Conservation (phyloP, 2,329 filamentous ascomycete species). For the Zymoseptoria tritici region DNA sequence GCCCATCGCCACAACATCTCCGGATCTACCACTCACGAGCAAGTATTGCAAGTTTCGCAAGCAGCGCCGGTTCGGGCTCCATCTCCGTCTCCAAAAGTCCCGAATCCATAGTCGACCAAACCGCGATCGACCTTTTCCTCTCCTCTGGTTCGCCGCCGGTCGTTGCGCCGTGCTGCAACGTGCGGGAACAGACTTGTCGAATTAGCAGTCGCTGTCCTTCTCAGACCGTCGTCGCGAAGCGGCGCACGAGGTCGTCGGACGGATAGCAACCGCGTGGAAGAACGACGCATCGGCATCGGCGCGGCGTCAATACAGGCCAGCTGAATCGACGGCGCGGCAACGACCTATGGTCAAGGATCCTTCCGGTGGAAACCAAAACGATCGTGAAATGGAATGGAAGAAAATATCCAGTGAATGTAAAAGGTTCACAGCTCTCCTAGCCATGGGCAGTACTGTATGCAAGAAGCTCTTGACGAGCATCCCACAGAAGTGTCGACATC, state of each 20-base stretch:
- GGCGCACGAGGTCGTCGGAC: background rate
- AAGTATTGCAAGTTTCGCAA: background rate
- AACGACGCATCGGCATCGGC: background rate
- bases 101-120: background rate
- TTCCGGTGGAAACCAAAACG: background rate
- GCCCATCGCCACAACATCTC: background rate
- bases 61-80: background rate
- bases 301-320: background rate
- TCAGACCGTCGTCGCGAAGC: background rate
- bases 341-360: background rate
- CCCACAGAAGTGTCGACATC: slow-evolving; percentile 1
- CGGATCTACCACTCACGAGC: background rate
- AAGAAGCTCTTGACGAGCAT: background rate
- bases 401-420: background rate
- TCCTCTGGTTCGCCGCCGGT: background rate
- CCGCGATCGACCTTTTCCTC: background rate
- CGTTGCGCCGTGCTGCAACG: background rate
- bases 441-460: background rate
- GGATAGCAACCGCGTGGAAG: background rate
- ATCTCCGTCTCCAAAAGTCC: background rate
- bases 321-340: background rate
- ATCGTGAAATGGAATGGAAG: background rate
- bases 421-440: background rate
- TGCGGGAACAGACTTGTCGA: background rate
- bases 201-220: background rate